Percentiles rank a stretch among this genome's conserved stretches.
Evolutionary conservation across 2,329 filamentous ascomycete genomes (phyloP).

Genomic region (Clarireedia monteithiana): DNA sequence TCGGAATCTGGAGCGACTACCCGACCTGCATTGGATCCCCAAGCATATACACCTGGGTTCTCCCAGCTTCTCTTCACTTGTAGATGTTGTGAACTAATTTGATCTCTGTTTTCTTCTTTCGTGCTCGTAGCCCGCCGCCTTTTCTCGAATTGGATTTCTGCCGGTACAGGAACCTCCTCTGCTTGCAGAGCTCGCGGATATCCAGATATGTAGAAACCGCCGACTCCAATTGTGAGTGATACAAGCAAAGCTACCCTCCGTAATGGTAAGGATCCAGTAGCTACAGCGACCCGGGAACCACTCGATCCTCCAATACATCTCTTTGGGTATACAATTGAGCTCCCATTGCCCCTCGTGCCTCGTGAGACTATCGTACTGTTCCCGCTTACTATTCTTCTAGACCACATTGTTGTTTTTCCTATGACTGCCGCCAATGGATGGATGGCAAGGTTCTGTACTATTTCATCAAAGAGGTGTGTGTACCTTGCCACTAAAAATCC

Average conservation of each 20-base stretch:
- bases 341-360: constrained; percentile 7
- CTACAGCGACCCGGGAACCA: constrained; percentile 13
- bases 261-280: constrained; percentile 9
- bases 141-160: constrained; percentile 62
- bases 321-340: constrained; percentile 9
- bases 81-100: constrained; percentile 76
- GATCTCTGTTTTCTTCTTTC: constrained; percentile 65
- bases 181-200: constrained; percentile 23
- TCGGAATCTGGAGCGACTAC: constrained; percentile 81
- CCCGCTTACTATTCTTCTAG: constrained; percentile 13
- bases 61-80: constrained; percentile 79
- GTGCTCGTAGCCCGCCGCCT: constrained; percentile 48
- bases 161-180: constrained; percentile 28
- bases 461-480: neutral
- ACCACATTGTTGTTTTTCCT: constrained; percentile 15
- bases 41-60: constrained; percentile 84
- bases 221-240: constrained; percentile 19
- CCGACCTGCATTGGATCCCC: constrained; percentile 79
- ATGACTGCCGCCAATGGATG: neutral
- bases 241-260: constrained; percentile 17
- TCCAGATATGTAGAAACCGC: constrained; percentile 19
- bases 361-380: neutral
- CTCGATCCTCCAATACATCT: constrained; percentile 17
- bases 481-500: neutral
- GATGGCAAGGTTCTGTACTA: neutral